Evolutionary conservation across 2,329 filamentous ascomycete genomes (phyloP).

Genomic region (Clonostachys solani): DNA sequence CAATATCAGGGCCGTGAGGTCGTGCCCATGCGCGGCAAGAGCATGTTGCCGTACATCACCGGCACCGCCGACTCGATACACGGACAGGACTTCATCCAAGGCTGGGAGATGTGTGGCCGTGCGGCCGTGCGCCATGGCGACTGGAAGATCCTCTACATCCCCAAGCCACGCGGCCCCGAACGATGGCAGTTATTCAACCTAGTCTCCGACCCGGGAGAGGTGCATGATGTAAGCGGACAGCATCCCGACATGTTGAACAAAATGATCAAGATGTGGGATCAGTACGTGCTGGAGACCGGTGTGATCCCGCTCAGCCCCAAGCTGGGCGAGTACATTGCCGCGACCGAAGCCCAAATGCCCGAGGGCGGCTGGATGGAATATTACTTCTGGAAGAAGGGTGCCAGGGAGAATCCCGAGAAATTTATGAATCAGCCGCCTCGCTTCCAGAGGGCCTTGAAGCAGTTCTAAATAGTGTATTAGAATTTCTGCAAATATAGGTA

Average conservation of each 20-base stretch:
- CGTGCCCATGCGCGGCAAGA: constrained; percentile 44
- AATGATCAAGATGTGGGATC: constrained; percentile 50
- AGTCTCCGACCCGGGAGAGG: constrained; percentile 43
- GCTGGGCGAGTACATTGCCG: constrained; percentile 52
- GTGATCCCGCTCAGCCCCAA: constrained; percentile 31
- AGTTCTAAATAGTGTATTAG: constrained; percentile 1
- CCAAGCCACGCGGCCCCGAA: constrained; percentile 40
- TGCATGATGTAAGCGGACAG: constrained; percentile 33
- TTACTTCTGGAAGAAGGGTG: constrained; percentile 50
- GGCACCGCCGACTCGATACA: constrained; percentile 33
- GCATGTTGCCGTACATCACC: constrained; percentile 33
- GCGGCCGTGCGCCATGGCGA: constrained; percentile 47
- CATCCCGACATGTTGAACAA: constrained; percentile 37
- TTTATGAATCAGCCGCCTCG: constrained; percentile 16
- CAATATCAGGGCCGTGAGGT: constrained; percentile 39
- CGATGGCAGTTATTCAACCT: constrained; percentile 56
- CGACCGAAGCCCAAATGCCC: constrained; percentile 59
- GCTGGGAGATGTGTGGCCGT: constrained; percentile 52
- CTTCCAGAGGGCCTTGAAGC: constrained; percentile 1
- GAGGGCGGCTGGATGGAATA: constrained; percentile 64
- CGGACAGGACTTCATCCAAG: constrained; percentile 41
- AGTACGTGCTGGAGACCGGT: constrained; percentile 26
- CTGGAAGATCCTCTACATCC: constrained; percentile 56
- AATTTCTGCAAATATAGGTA: no score
- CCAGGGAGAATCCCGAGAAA: constrained; percentile 36